Base-by-base conservation (phyloP, 2,329 filamentous ascomycete genomes). In the Alternaria sp. region DNA sequence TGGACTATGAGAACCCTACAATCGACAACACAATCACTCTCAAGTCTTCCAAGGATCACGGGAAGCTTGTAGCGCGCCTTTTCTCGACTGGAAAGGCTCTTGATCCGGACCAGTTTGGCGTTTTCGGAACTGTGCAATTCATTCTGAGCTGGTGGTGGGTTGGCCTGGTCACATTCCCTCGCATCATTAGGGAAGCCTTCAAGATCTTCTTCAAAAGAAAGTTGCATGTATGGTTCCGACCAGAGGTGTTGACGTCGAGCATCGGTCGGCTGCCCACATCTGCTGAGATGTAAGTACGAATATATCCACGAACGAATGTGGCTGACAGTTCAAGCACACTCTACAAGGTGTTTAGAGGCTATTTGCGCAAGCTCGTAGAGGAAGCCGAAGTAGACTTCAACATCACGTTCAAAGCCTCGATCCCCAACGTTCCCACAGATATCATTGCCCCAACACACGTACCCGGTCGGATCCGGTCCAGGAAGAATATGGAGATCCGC, bases 61-160 rank as follows among this genome's bases (percentile, higher is more conserved):
- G 84, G 0, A 91, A 90, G 68, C 75, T 91, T 3, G 80, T 88
- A 23, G 85, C 88, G 14, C 81, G 84, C 10, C 78, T 91, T 14
- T 83, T 84, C 61, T 88, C 86, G 0, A 79, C 81, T 2, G 82
- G 79, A 0, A 57, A 75, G 10, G 79, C 84, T 2, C 61, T 86
- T 5, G 82, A 90, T 46, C 83, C 87, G 0, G 68, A 66, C 0
- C 67, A 68, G 0, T 78, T 89, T 72, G 78, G 73, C 0, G n/a
- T 72, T 0, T 54, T 74, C 36, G 76, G 81, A 5, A 85, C 80
- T 55, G 21, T 78, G 0, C 65, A 41, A 3, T 87, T 90, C 60
- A 62, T 89, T 3, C 56, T 72, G 2, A 69, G 72, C 2, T 91
- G 88, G 88, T 88, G 84, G 80, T 90, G 87, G 88, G 84, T 90